Percentiles rank a stretch among this genome's conserved stretches.
Conservation (phyloP, 805 yeast genomes). For the Wickerhamiella azymoides region DNA sequence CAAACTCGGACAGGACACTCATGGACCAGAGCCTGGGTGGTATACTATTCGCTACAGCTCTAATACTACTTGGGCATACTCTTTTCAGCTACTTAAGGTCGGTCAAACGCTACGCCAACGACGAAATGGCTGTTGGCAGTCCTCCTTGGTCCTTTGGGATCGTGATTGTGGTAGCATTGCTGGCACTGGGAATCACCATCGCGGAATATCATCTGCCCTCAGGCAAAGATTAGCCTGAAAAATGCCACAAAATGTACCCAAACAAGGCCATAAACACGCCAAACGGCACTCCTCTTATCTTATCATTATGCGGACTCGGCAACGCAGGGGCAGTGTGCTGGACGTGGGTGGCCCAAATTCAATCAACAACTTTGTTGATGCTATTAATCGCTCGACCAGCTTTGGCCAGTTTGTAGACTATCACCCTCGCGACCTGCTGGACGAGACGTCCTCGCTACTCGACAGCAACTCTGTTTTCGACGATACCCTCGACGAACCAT, state of each 20-base stretch:
- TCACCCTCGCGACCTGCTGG: neutral
- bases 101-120: neutral
- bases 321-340: constrained; percentile 3
- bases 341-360: constrained; percentile 7
- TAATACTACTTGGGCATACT: neutral
- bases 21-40: neutral
- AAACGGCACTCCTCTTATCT: too few species aligned
- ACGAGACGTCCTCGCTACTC: neutral
- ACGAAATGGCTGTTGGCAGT: neutral
- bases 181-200: neutral
- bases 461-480: neutral
- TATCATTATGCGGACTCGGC: constrained; percentile 1
- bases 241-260: too few species aligned
- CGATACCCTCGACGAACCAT: neutral
- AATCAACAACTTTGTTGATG: constrained; percentile 3
- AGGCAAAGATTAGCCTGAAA: too few species aligned
- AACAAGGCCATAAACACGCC: too few species aligned
- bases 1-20: neutral
- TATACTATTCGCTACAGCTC: neutral
- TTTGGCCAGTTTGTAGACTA: constrained; percentile 21
- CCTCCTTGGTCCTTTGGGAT: neutral
- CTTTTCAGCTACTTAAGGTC: neutral
- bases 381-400: constrained; percentile 1
- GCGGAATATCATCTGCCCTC: neutral
- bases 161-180: neutral